Base-by-base conservation (phyloP, 23 red algal species). In the Pyropia haitanensis region DNA sequence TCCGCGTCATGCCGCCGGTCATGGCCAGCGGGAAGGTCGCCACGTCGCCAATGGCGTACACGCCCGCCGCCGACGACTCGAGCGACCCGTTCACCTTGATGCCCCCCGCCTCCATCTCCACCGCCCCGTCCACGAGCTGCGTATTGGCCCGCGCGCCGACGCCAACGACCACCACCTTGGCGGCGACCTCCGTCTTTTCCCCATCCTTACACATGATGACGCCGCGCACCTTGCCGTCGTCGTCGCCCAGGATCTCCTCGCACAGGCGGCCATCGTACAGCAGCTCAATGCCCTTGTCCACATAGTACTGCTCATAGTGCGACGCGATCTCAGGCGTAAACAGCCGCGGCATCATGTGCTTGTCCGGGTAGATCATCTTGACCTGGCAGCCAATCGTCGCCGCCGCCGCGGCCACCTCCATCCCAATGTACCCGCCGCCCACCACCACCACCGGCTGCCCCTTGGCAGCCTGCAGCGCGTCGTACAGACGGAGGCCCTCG, bases 391-490 rank as follows among this genome's bases (percentile, higher is more conserved):
- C 78, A 18, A 89, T 80, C 17, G 54, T 76, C 1, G 72, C 25
- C 48, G 85, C 77, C 9, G 94, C 94, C 21, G 94, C 94, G 5
- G 85, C 86, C 2, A 89, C 85, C 63, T 98, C 94, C 78, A 90
- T 85, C n/a, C 94, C 94, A 63, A 98, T 98, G 70, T 98, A 98
- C 14, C 94, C 94, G 22, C 94, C 94, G 46, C 94, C 94, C 13
- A 98, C 64, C 33, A 98, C 81, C 22, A 98, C 80, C 17, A 88
- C 85, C 56, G 27, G 39, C 70, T 95, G 80, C 29, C 68, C 81
- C 39, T 72, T 87, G 34, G 74, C 64, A 9, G 90, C 90, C 27
- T 73, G 12, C 18, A 95, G 61, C 26, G 78, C 75, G 33, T 91
- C 94, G 27, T 77, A 77, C 17, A 98, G 76, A 3, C 54, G 69